Conservation (phyloP, 2,329 filamentous ascomycete genomes). For the Fusarium kyushuense region DNA sequence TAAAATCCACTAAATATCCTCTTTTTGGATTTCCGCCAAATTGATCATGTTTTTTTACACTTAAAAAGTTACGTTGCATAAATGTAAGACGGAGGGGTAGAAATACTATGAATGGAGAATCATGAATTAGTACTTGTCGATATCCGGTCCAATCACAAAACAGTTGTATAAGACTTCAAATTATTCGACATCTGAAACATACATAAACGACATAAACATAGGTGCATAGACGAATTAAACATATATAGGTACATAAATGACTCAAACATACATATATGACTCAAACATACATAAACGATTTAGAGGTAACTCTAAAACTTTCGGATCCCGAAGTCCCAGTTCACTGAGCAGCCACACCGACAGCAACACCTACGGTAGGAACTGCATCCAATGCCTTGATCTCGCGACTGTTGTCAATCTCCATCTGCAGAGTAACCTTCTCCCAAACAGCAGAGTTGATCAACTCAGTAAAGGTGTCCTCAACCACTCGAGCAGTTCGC, state of each 20-base stretch:
- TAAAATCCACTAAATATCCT: neutral
- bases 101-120: no score
- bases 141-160: no score
- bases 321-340: neutral
- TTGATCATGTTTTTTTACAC: neutral
- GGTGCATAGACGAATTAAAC: no score
- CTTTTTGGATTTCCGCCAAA: neutral
- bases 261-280: no score
- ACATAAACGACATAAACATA: no score
- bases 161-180: no score
- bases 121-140: no score
- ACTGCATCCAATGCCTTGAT: neutral
- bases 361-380: neutral
- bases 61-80: no score
- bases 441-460: constrained; percentile 28
- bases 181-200: no score
- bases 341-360: constrained; percentile 9
- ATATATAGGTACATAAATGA: no score
- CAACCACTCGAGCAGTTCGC: constrained; percentile 28
- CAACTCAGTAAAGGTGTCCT: constrained; percentile 38
- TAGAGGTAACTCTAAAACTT: neutral
- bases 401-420: constrained; percentile 2
- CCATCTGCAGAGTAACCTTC: constrained; percentile 37
- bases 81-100: no score
- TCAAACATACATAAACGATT: neutral